A percentile compares a stretch with the other conserved stretches of the same genome.
Conservation (phyloP, 495 filamentous ascomycete genomes). For the Penicillium cinerascens region DNA sequence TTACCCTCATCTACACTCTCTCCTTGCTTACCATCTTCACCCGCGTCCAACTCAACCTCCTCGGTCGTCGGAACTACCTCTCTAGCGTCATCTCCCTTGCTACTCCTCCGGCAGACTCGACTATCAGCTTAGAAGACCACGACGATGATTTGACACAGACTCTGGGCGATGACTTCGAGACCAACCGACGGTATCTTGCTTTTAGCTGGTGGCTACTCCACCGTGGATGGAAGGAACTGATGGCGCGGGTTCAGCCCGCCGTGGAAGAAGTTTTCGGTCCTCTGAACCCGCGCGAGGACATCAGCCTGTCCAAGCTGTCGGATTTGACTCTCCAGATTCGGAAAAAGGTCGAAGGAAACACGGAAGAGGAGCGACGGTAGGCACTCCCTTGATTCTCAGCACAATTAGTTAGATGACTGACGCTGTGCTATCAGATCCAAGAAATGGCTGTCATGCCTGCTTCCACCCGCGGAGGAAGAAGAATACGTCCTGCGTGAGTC, state of each 20-base stretch:
- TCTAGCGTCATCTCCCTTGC: slow-evolving; percentile 90
- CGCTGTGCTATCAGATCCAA: slow-evolving; percentile 22
- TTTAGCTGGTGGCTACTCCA: slow-evolving; percentile 99
- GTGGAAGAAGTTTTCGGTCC: slow-evolving; percentile 84
- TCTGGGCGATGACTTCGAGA: slow-evolving; percentile 88
- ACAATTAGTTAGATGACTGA: background rate
- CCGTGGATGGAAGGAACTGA: slow-evolving; percentile 78
- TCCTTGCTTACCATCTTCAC: slow-evolving; percentile 88
- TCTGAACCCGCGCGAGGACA: slow-evolving; percentile 81
- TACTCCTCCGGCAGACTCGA: slow-evolving; percentile 54
- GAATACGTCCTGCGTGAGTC: slow-evolving; percentile 78
- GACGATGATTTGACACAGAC: slow-evolving; percentile 77
- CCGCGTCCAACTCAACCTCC: slow-evolving; percentile 92
- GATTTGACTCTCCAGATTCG: slow-evolving; percentile 75
- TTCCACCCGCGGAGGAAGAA: slow-evolving; percentile 76
- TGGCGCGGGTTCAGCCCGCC: slow-evolving; percentile 70
- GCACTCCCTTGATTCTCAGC: slow-evolving; percentile 5
- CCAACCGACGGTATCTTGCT: slow-evolving; percentile 87
- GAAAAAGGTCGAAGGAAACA: slow-evolving; percentile 75
- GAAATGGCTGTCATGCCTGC: slow-evolving; percentile 80
- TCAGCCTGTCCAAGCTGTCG: slow-evolving; percentile 73
- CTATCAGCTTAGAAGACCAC: slow-evolving; percentile 83
- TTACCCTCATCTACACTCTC: slow-evolving; percentile 88
- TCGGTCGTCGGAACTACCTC: slow-evolving; percentile 91
- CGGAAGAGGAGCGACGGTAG: slow-evolving; percentile 60